These are phyloP conservation scores for Alternaria angustiovoidea DNA, from an alignment of 2,329 filamentous ascomycete genomes.

Conservation along the genomic window DNA sequence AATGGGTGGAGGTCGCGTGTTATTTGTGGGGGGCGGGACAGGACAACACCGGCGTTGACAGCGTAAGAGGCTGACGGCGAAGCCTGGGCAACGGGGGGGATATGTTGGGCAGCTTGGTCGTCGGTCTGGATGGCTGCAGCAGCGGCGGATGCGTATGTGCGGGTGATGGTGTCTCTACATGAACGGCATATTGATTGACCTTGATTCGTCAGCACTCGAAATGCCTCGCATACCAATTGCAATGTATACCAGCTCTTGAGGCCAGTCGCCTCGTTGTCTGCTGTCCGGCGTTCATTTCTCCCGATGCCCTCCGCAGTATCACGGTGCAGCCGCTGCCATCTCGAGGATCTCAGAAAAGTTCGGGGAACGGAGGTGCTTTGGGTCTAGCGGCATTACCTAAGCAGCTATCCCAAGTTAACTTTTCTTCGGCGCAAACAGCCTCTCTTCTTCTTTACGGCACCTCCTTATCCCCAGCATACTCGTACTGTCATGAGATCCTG, in stretches of 20 bases:
- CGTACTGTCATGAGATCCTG: constrained; percentile 69
- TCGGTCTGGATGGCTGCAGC: constrained; percentile 50
- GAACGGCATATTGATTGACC: constrained; percentile 56
- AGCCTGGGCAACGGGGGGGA: constrained; percentile 47
- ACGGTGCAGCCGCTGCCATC: constrained; percentile 18
- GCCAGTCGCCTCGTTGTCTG: constrained; percentile 56
- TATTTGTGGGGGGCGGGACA: constrained; percentile 87
- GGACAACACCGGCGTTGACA: constrained; percentile 72
- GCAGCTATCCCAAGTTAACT: constrained; percentile 23
- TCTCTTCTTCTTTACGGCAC: constrained; percentile 66
- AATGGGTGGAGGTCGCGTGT: constrained; percentile 86
- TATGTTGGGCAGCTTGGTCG: constrained; percentile 34
- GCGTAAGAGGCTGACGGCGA: constrained; percentile 56
- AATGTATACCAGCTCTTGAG: constrained; percentile 48
- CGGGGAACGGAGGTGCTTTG: constrained; percentile 41
- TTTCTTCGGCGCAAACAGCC: constrained; percentile 26
- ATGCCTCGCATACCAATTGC: constrained; percentile 5
- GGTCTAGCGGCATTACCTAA: constrained; percentile 34
- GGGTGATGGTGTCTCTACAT: constrained; percentile 54
- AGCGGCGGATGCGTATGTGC: constrained; percentile 46
- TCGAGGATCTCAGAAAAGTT: constrained; percentile 34
- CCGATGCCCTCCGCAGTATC: constrained; percentile 15
- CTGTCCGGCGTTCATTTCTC: constrained; percentile 55
- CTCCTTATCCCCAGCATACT: constrained; percentile 93
- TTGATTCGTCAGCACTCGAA: constrained; percentile 40